A percentile compares a stretch with the other conserved stretches of the same genome.
phyloP scores from a whole-genome alignment of 352 stramenopile genomes.

The Pythium periplocum region DNA sequence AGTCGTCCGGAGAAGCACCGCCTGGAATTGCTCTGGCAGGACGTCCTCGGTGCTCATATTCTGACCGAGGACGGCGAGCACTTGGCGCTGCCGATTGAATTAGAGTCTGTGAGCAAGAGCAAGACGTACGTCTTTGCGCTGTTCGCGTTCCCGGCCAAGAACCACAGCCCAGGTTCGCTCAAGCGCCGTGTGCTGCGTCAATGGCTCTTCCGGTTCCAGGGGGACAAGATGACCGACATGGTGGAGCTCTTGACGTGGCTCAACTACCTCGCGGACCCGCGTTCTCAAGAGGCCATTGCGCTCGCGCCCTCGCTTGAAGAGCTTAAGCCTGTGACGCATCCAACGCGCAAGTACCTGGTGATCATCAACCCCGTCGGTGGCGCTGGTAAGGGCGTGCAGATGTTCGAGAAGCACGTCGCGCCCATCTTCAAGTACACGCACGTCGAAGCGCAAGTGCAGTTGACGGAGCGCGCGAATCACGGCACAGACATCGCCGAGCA shows the following conservation, averaged over 20 bases:
- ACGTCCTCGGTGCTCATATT: slow-evolving; percentile 53
- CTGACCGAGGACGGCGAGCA: slow-evolving; percentile 38
- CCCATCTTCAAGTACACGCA: slow-evolving; percentile 46
- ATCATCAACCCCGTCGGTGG: slow-evolving; percentile 72
- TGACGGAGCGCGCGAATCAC: slow-evolving; percentile 48
- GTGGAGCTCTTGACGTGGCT: slow-evolving; percentile 28
- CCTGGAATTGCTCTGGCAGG: slow-evolving; percentile 36
- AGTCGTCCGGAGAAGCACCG: background rate
- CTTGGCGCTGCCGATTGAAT: slow-evolving; percentile 18
- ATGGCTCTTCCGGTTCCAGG: slow-evolving; percentile 45
- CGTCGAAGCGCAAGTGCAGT: slow-evolving; percentile 36
- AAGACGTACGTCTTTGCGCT: slow-evolving; percentile 37
- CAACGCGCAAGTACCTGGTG: slow-evolving; percentile 43
- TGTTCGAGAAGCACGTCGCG: slow-evolving; percentile 47
- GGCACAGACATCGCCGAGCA: slow-evolving; percentile 45
- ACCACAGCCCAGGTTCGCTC: slow-evolving; percentile 20
- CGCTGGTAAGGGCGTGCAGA: slow-evolving; percentile 39
- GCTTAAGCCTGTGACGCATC: slow-evolving; percentile 17
- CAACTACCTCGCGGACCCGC: slow-evolving; percentile 51
- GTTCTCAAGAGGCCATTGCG: slow-evolving; percentile 21
- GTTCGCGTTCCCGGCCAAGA: slow-evolving; percentile 36
- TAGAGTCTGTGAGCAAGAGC: slow-evolving; percentile 2
- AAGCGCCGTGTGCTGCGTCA: slow-evolving; percentile 38
- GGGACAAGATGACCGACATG: slow-evolving; percentile 29
- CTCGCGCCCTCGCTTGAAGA: slow-evolving; percentile 24